Conservation (phyloP, 2,329 filamentous ascomycete species). For the Hypocreales sp. region DNA sequence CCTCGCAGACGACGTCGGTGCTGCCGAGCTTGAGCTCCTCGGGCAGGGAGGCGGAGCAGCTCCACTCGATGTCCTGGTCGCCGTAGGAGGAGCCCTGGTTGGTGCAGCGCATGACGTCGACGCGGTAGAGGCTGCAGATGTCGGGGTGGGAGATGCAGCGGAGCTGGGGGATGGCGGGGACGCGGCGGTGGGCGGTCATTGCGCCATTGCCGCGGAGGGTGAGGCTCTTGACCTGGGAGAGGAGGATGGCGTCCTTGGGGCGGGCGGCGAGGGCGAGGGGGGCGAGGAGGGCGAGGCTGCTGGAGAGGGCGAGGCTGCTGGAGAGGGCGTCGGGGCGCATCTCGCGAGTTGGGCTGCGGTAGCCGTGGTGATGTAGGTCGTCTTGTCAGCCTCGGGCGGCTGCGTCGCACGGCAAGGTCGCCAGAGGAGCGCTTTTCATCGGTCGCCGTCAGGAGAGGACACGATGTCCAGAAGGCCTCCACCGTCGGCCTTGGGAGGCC, state of each 20-base stretch:
- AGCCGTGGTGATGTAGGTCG: no score
- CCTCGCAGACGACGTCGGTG: constrained; percentile 88
- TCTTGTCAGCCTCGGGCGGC: no score
- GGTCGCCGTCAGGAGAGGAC: no score
- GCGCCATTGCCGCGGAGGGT: constrained; percentile 53
- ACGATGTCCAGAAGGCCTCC: constrained; percentile 9
- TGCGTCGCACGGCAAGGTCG: no score
- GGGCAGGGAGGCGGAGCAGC: constrained; percentile 52
- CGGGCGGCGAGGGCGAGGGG: constrained; percentile 13
- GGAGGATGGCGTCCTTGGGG: constrained; percentile 37
- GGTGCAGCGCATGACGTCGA: constrained; percentile 78
- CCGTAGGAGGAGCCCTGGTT: constrained; percentile 75
- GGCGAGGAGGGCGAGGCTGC: constrained; percentile 6
- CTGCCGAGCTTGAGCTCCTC: constrained; percentile 54
- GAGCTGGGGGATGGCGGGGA: constrained; percentile 63
- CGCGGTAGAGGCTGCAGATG: constrained; percentile 51
- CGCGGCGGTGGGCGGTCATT: constrained; percentile 61
- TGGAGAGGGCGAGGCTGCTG: no score
- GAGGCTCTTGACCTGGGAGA: constrained; percentile 54
- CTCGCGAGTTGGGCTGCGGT: no score
- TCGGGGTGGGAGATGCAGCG: constrained; percentile 53
- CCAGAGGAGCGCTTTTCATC: no score
- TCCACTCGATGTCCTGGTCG: constrained; percentile 76
- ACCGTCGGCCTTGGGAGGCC: no score
- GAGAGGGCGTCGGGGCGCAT: constrained; percentile 14